Base-by-base conservation (phyloP, 2,329 filamentous ascomycete species). In the Fusarium veterinarium region DNA sequence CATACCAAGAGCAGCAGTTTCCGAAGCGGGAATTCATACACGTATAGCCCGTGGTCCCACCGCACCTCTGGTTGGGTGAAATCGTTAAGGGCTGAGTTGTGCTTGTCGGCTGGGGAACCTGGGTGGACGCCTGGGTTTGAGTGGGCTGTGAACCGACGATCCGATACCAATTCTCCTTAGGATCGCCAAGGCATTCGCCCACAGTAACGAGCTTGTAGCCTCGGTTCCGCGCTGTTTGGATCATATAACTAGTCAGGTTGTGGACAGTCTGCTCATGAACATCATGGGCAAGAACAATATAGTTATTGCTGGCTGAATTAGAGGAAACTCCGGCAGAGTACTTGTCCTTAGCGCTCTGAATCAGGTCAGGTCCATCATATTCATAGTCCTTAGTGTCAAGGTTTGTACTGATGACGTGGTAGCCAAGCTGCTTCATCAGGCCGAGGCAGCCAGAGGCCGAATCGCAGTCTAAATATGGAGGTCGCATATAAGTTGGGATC, bases 331-430 rank as follows among this genome's bases (percentile, higher is more conserved):
- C 79, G 5, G 77, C 59, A n/a, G 77, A 77, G 63, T 80, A 83
- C 16, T 75, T 77, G 12, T 80, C 75, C 71, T 88, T 84, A 62
- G 84, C 84, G 33, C 81, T 77, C 67, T 84, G 80, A 72, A 90
- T 89, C 69, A 84, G 83, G 46, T 84, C 79, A 4, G 87, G 83
- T 13, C 80, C 80, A 63, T 85, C 82, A 73, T 89, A 85, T 73
- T 87, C 81, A 75, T 88, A 91, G 79, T 91, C 89, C 70, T 90
- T 87, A 30, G 89, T 91, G 76, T 91, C 89, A 25, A 91, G 79
- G 75, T 90, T 86, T 73, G 86, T 87, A 74, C 86, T 87, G 64
- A 87, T 82, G 70, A 89, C 79, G 75, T 90, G 87, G 79, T 90
- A 90, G 44, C 85, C 86, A 31, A 89, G 76, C 30, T 72, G 71